Base-by-base conservation (phyloP, 257 asterid genomes). In the Solanum pinnatisectum region DNA sequence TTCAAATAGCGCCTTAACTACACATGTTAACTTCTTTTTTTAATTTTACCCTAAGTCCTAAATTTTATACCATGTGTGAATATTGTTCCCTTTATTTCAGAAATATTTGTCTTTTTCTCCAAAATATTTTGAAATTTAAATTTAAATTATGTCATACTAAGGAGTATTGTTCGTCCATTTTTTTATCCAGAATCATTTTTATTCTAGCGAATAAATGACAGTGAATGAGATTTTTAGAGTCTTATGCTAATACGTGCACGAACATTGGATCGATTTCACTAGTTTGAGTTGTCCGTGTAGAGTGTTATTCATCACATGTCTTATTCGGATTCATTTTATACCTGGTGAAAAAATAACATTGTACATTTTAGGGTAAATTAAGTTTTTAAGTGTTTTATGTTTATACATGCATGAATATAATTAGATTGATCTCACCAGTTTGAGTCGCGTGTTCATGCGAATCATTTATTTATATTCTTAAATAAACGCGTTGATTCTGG, bases 1-100 rank as follows among this genome's bases (percentile, higher is more conserved):
- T 77, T 30, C 67, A 18, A 81, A 46, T 81, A 81, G 42, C 85
- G 70, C 85, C 85, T 16, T 39, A 56, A 89, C 90, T n/a, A 83
- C 86, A 83, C 52, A 33, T 68, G 85, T 56, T n/a, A 36, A 72
- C 33, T 52, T 82, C 84, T 40, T 23, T 5, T 3, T 39, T 42
- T 8, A 25, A 10, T 40, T 78, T 78, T 73, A 20, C 27, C 49
- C 82, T 0, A 36, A 71, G 20, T 36, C 82, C 49, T 36, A 36
- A 36, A 74, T 74, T 13, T 36, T 74, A 36, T 74, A 36, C 15
- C 12, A 20, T 73, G 16, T 73, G 14, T 73, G n/a, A 2, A 59
- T 36, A 73, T 73, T 1, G 30, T 73, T 73, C 82, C 49, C 49
- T 73, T 73, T 73, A 72, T 72, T 72, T 33, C 15, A 33, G 8